Percentiles rank a stretch among this genome's conserved stretches.
These are phyloP conservation scores for Exserohilum turcica DNA, from an alignment of 2,329 filamentous ascomycete species.

Conservation along the genomic window DNA sequence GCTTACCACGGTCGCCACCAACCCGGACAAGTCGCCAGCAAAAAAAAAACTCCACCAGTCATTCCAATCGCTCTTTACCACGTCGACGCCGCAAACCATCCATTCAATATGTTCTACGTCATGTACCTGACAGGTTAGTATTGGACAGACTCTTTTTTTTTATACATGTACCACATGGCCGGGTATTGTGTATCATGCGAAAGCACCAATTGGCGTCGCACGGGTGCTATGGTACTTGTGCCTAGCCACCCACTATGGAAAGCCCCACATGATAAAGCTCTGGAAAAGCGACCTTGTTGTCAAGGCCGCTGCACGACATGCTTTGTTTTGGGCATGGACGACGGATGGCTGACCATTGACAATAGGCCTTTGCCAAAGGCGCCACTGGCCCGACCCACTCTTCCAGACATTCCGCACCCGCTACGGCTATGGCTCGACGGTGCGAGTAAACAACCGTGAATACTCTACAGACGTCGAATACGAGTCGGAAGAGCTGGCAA, in stretches of 20 bases:
- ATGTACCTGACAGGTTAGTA: conserved; percentile 52
- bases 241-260: conserved; percentile 7
- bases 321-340: conserved; percentile 39
- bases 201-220: conserved; percentile 4
- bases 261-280: conserved; percentile 6
- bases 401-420: conserved; percentile 81
- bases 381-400: conserved; percentile 88
- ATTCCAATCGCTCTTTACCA: conserved; percentile 33
- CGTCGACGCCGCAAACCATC: conserved; percentile 21
- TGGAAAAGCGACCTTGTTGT: background rate
- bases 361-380: conserved; percentile 88
- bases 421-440: conserved; percentile 83
- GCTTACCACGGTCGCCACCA: conserved; percentile 39
- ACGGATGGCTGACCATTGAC: conserved; percentile 29
- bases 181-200: conserved; percentile 3
- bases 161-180: conserved; percentile 6
- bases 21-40: conserved; percentile 35
- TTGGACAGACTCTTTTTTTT: background rate
- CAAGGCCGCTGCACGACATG: conserved; percentile 4
- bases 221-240: conserved; percentile 36
- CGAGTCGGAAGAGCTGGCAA: conserved; percentile 79
- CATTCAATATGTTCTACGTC: conserved; percentile 50
- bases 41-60: conserved; percentile 29
- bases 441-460: conserved; percentile 93
- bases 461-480: conserved; percentile 91